Base-by-base conservation (phyloP, 2,329 filamentous ascomycete species). In the Cladophialophora psammophila region DNA sequence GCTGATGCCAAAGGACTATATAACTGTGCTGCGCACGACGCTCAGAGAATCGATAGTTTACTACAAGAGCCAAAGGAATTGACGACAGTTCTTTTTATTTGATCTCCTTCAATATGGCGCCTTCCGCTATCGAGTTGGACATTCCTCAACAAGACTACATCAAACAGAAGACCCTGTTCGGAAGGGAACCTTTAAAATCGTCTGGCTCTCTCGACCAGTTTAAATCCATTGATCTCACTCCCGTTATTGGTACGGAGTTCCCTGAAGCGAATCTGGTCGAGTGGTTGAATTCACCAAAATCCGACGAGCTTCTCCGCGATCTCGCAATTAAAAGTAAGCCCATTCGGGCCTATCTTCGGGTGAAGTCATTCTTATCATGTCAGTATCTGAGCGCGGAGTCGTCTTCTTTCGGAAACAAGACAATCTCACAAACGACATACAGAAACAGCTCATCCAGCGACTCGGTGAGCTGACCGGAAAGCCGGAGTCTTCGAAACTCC, bases 401-500 rank as follows among this genome's bases (percentile, higher is more conserved):
- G 81, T 85, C 26, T 85, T 91, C 79, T 90, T 91, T 78, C 85
- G 88, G 18, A 83, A 85, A 34, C 89, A 92, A 70, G 79, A 87
- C 72, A 80, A 84, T 73, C 77, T 91, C 48, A 84, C 83, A 69
- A 85, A 89, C 73, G 86, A 88, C 1, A 82, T 89, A 1, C 88
- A 90, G 73, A 92, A 92, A 78, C 80, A 88, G 63, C 81, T 92
- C 0, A 86, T 86, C 38, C 81, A 87, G 13, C 81, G 83, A 0
- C 81, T 91, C 1, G 88, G 89, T 10, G 79, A 86, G 72, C 80
- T 90, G 9, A 81, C 84, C 0, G 87, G 88, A 48, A 87, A 86
- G 65, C 88, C 89, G 0, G 71, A 78, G 0, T 81, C 82, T 0
- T 89, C 87, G 0, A 83, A 79, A 0, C 80, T 90, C 0, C 87